phyloP scores from a whole-genome alignment of 2,329 filamentous ascomycete genomes.

The Cladosporium sp. region DNA sequence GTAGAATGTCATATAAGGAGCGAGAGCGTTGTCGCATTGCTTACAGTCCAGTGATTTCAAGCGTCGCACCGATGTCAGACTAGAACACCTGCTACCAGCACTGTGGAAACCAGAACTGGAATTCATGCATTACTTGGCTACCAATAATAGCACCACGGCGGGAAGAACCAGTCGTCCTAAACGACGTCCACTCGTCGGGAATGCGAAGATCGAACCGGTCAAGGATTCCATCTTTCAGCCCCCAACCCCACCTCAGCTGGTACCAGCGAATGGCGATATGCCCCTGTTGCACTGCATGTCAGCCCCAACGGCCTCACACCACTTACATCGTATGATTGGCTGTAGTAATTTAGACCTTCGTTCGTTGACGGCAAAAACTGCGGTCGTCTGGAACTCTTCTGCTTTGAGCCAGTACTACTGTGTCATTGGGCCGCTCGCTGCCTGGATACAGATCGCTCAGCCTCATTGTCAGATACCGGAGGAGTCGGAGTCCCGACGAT shows the following conservation, averaged over 20 bases:
- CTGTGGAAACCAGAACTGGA: background rate
- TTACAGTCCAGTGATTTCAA: background rate
- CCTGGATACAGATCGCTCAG: background rate
- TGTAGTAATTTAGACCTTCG: background rate
- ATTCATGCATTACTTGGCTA: background rate
- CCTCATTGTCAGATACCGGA: background rate
- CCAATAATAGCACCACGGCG: background rate
- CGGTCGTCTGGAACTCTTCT: background rate
- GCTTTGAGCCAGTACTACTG: background rate
- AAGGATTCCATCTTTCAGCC: conserved; percentile 1
- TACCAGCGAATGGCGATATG: background rate
- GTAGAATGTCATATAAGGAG: background rate
- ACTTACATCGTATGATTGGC: background rate
- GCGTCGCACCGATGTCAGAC: background rate
- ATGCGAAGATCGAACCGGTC: background rate
- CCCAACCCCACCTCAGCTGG: conserved; percentile 7
- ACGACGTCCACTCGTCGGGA: background rate
- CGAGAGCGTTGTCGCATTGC: background rate
- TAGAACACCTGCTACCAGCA: background rate
- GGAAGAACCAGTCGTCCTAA: background rate
- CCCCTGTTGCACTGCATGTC: conserved; percentile 1
- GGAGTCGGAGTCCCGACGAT: background rate
- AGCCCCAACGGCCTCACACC: background rate
- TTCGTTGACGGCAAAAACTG: background rate
- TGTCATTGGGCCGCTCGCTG: background rate